Evolutionary conservation across 306 rosid species (phyloP).

Genomic region (Prunus padus): DNA sequence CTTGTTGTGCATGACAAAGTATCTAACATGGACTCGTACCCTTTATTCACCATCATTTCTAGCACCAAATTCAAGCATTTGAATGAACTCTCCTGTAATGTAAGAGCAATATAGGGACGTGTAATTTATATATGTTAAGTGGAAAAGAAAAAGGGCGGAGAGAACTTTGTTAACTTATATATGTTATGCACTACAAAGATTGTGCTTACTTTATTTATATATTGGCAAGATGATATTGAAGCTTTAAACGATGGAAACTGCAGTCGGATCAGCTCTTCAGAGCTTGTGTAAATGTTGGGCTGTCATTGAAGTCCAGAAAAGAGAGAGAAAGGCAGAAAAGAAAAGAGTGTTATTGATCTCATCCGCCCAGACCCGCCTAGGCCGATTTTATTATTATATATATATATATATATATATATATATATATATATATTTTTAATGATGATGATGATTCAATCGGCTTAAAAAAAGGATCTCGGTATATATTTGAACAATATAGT

Average conservation of each 20-base stretch:
- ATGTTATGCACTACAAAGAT: not conserved
- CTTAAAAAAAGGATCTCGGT: too few species aligned
- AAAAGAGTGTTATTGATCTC: constrained; percentile 74
- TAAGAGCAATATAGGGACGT: not conserved
- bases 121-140: too few species aligned
- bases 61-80: constrained; percentile 45
- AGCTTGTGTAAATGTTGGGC: constrained; percentile 37
- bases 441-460: too few species aligned
- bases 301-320: constrained; percentile 38
- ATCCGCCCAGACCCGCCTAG: too few species aligned
- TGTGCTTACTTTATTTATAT: constrained; percentile 48
- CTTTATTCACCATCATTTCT: constrained; percentile 36
- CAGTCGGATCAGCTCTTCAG: constrained; percentile 45
- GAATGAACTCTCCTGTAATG: constrained; percentile 43
- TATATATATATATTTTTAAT: too few species aligned
- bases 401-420: too few species aligned
- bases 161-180: too few species aligned
- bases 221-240: constrained; percentile 41
- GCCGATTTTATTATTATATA: too few species aligned
- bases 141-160: too few species aligned
- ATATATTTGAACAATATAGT: too few species aligned
- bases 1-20: constrained; percentile 36
- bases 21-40: constrained; percentile 27
- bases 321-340: constrained; percentile 54
- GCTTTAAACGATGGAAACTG: constrained; percentile 39